Conservation (phyloP, 345 rosid genomes). For the Eucalyptus regnans region DNA sequence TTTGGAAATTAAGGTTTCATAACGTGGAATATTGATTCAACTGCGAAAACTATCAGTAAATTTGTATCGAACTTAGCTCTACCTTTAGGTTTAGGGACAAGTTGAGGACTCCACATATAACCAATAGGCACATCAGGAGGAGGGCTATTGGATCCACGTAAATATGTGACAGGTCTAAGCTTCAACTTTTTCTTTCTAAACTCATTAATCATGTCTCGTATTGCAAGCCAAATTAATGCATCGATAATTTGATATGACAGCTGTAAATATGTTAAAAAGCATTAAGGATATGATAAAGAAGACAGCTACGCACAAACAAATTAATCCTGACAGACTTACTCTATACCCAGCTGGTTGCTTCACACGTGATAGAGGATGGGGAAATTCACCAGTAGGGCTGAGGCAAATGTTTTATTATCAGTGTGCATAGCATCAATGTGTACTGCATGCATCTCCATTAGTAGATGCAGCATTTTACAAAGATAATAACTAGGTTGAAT, state of each 20-base stretch:
- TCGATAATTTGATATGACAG: constrained; percentile 50
- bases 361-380: constrained; percentile 49
- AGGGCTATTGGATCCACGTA: constrained; percentile 23
- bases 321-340: constrained; percentile 9
- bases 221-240: constrained; percentile 40
- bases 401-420: neutral
- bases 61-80: neutral
- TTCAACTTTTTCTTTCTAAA: constrained; percentile 38
- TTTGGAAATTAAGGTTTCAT: neutral
- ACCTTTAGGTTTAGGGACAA: constrained; percentile 58
- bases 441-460: neutral
- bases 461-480: neutral
- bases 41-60: neutral
- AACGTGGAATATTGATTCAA: neutral
- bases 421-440: neutral
- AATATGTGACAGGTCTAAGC: constrained; percentile 36
- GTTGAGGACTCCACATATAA: constrained; percentile 50
- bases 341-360: constrained; percentile 25
- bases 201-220: constrained; percentile 34
- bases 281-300: neutral
- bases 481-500: neutral
- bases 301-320: neutral
- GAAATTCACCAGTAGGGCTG: constrained; percentile 51
- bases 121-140: constrained; percentile 28
- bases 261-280: constrained; percentile 5